Conservation (phyloP, 108 stramenopile genomes). For the Pseudonitzschia pungens region DNA sequence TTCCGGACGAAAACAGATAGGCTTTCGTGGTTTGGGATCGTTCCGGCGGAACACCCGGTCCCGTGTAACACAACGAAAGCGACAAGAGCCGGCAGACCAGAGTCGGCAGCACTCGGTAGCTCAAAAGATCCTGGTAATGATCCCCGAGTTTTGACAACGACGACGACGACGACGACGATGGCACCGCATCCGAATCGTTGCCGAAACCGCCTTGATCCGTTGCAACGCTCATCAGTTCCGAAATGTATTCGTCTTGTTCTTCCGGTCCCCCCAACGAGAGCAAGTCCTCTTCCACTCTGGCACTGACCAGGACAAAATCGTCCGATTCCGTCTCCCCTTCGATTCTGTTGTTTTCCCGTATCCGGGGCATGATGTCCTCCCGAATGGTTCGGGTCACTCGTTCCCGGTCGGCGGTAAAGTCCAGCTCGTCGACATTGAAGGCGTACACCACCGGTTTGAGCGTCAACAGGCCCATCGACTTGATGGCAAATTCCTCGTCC, state of each 20-base stretch:
- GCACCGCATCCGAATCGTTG: constrained; percentile 47
- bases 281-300: constrained; percentile 81
- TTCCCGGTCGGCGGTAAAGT: constrained; percentile 44
- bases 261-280: constrained; percentile 7
- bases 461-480: constrained; percentile 76
- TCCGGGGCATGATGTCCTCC: constrained; percentile 43
- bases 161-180: constrained; percentile 65
- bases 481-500: constrained; percentile 46
- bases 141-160: constrained; percentile 41
- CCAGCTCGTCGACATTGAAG: constrained; percentile 90
- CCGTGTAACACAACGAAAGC: constrained; percentile 53
- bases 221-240: constrained; percentile 6
- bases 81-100: constrained; percentile 47
- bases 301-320: constrained; percentile 66
- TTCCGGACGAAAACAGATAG: constrained; percentile 33
- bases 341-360: neutral
- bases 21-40: constrained; percentile 66
- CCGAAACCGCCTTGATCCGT: constrained; percentile 22
- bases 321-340: neutral
- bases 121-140: constrained; percentile 34
- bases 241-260: constrained; percentile 5
- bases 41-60: constrained; percentile 65
- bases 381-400: constrained; percentile 42
- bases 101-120: constrained; percentile 44
- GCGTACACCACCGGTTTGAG: constrained; percentile 88